A percentile compares a stretch with the other conserved stretches of the same genome.
Evolutionary conservation across 768 basidiomycete genomes (phyloP).

Genomic region (Tylopilus subfusipes): DNA sequence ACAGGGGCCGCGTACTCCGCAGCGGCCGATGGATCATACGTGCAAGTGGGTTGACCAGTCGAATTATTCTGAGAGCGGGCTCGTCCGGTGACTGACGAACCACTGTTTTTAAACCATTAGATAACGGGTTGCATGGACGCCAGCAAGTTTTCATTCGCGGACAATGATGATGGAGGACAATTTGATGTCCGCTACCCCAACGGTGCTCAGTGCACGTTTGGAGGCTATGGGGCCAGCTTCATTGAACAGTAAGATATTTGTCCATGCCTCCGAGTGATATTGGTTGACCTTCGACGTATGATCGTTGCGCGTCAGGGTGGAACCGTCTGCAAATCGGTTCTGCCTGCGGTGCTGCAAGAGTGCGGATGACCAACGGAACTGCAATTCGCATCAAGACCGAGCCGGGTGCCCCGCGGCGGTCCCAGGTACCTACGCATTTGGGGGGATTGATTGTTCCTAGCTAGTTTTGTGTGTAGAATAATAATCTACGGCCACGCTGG

Average conservation of each 20-base stretch:
- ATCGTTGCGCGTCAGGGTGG: conserved; percentile 34
- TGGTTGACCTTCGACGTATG: neutral
- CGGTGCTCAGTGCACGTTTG: conserved; percentile 51
- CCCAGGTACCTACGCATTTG: conserved; percentile 47
- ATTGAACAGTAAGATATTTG: conserved; percentile 38
- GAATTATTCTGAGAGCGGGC: neutral
- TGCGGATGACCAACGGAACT: conserved; percentile 43
- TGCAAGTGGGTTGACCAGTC: conserved; percentile 31
- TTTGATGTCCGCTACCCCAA: conserved; percentile 50
- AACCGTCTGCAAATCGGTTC: conserved; percentile 44
- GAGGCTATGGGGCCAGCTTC: conserved; percentile 50
- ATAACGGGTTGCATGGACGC: conserved; percentile 40
- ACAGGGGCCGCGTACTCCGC: conserved; percentile 32
- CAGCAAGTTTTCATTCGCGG: conserved; percentile 30
- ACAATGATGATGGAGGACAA: conserved; percentile 45
- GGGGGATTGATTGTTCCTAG: conserved; percentile 35
- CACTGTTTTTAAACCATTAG: conserved; percentile 19
- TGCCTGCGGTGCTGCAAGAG: conserved; percentile 46
- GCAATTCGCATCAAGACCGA: conserved; percentile 50
- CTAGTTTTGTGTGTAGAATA: conserved; percentile 9
- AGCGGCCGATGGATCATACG: conserved; percentile 38
- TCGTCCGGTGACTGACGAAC: neutral
- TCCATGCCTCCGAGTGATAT: neutral
- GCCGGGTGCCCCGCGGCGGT: conserved; percentile 42
- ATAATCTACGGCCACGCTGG: conserved; percentile 9